These are phyloP conservation scores for Sesbania bispinosa DNA, from an alignment of 306 rosid species.

Conservation along the genomic window DNA sequence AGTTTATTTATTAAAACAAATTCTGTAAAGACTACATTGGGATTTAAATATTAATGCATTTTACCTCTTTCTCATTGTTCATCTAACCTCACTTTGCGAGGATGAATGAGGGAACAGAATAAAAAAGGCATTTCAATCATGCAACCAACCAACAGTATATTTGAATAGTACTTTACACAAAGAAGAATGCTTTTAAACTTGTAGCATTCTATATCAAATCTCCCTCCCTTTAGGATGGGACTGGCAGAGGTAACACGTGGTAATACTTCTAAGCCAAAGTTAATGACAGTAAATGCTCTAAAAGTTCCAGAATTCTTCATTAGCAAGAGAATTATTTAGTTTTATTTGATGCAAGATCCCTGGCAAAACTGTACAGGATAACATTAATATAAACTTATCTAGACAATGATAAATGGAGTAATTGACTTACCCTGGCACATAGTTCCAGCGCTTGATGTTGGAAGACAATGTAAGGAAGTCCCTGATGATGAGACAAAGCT, in stretches of 20 bases:
- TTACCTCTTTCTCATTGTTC: neutral
- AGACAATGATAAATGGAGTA: neutral
- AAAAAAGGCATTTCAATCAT: neutral
- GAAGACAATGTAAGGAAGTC: slow-evolving; percentile 63
- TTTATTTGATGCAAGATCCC: neutral
- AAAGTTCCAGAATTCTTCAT: neutral
- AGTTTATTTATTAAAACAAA: neutral
- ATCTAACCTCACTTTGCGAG: neutral
- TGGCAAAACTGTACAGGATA: neutral
- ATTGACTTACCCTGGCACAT: slow-evolving; percentile 92
- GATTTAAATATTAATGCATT: neutral
- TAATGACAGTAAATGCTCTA: neutral
- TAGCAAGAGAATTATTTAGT: neutral
- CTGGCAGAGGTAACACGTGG: neutral
- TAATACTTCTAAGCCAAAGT: neutral
- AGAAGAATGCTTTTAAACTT: neutral
- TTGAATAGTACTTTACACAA: neutral
- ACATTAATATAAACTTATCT: neutral
- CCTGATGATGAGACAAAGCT: slow-evolving; percentile 39
- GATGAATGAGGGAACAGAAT: neutral
- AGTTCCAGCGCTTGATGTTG: slow-evolving; percentile 81
- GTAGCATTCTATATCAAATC: neutral
- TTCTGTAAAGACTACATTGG: neutral
- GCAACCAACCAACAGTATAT: neutral
- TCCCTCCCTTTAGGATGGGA: neutral